phyloP scores from a whole-genome alignment of 768 basidiomycete species.

The Megacollybia marginata region DNA sequence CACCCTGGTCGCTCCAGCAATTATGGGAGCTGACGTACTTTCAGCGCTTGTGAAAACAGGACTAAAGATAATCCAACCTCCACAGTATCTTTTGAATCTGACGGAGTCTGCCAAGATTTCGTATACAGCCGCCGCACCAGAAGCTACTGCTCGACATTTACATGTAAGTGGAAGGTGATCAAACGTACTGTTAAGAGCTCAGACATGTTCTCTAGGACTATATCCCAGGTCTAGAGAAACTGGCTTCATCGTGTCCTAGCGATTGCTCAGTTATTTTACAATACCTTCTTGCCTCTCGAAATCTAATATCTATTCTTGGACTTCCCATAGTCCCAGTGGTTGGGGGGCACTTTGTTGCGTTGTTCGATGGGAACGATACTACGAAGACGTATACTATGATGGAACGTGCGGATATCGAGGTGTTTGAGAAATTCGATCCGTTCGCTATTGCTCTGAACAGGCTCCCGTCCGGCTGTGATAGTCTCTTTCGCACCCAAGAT shows the following conservation, averaged over 20 bases:
- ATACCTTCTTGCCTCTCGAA: constrained; percentile 27
- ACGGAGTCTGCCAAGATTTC: neutral
- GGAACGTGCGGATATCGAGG: constrained; percentile 16
- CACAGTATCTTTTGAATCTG: constrained; percentile 24
- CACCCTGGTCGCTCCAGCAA: constrained; percentile 19
- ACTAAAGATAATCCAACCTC: constrained; percentile 27
- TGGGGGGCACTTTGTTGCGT: constrained; percentile 13
- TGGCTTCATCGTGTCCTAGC: neutral
- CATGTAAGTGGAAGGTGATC: no score
- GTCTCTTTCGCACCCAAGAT: neutral
- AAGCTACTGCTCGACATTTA: neutral
- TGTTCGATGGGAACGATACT: constrained; percentile 2
- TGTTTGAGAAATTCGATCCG: constrained; percentile 24
- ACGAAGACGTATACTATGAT: constrained; percentile 18
- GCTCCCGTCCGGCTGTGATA: neutral
- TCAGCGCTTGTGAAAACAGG: constrained; percentile 24
- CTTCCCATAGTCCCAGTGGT: constrained; percentile 29
- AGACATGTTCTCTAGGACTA: no score
- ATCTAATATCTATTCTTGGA: constrained; percentile 24
- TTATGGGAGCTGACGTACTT: constrained; percentile 14
- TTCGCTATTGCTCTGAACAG: neutral
- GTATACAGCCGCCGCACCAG: neutral
- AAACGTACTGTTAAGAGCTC: no score
- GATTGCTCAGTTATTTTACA: constrained; percentile 9
- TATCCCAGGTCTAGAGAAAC: neutral